These are phyloP conservation scores for Calonectria multiphialidica DNA, from an alignment of 2,329 filamentous ascomycete genomes.

Conservation along the genomic window DNA sequence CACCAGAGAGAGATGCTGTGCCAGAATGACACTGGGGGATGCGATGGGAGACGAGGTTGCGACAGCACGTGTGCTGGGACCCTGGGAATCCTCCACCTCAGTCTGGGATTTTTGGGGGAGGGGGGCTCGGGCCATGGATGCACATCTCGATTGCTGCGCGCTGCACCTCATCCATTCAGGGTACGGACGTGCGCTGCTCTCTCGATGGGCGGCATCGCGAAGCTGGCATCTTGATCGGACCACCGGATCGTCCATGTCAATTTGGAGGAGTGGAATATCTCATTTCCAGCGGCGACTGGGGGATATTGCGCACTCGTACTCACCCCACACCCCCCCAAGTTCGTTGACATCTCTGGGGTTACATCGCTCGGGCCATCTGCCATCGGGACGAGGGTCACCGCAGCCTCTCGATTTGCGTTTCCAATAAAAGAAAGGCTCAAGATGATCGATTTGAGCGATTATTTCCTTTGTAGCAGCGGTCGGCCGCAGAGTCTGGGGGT, in stretches of 20 bases:
- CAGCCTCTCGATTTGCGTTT: slow-evolving; percentile 15
- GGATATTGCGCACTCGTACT: slow-evolving; percentile 12
- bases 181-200: not conserved
- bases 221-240: not conserved
- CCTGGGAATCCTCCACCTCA: not conserved
- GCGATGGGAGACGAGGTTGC: not conserved
- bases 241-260: slow-evolving; percentile 9
- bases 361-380: slow-evolving; percentile 20
- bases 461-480: not conserved
- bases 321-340: slow-evolving; percentile 9
- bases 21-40: slow-evolving; percentile 1
- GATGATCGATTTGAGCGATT: slow-evolving; percentile 19
- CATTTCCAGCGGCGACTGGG: slow-evolving; percentile 11
- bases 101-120: not conserved
- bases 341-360: slow-evolving; percentile 21
- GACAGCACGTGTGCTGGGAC: not conserved
- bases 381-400: slow-evolving; percentile 7
- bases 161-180: not conserved
- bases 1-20: not conserved
- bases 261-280: slow-evolving; percentile 19
- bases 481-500: slow-evolving; percentile 1
- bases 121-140: not conserved
- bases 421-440: slow-evolving; percentile 17
- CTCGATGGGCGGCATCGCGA: not conserved
- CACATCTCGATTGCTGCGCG: not conserved